Conservation (phyloP, 371 early-diverging fungal species). For the Capillidium rhysosporum region DNA sequence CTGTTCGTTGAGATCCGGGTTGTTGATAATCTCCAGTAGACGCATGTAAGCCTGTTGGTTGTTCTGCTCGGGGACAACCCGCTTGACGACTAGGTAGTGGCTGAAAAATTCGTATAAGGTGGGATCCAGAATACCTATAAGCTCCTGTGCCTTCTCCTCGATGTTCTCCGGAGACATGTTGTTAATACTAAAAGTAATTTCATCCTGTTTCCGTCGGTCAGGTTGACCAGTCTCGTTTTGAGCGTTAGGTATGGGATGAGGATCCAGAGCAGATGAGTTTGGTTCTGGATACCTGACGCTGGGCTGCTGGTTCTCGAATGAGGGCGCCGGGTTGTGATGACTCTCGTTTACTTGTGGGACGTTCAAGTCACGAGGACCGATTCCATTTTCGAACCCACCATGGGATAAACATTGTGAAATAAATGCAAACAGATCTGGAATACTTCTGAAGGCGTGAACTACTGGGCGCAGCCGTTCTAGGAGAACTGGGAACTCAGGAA, state of each 20-base stretch:
- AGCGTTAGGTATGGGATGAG: constrained; percentile 14
- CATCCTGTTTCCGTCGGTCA: constrained; percentile 58
- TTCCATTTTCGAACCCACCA: neutral
- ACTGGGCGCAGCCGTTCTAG: constrained; percentile 62
- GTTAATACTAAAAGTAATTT: constrained; percentile 89
- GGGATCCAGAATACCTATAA: constrained; percentile 42
- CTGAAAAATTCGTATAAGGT: constrained; percentile 73
- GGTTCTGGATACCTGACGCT: constrained; percentile 18
- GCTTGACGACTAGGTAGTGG: constrained; percentile 77
- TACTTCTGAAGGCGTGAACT: constrained; percentile 45
- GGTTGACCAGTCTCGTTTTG: constrained; percentile 32
- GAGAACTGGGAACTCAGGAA: constrained; percentile 80
- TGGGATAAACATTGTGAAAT: constrained; percentile 6
- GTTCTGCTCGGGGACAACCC: constrained; percentile 88
- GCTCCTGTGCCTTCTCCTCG: constrained; percentile 55
- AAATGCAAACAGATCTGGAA: constrained; percentile 49
- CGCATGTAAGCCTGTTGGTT: constrained; percentile 70
- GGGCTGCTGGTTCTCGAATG: neutral
- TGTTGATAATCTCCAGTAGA: constrained; percentile 48
- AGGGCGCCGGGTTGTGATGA: neutral
- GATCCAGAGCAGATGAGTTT: constrained; percentile 34
- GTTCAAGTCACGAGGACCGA: too few relatives aligned
- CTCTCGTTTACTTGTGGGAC: too few relatives aligned
- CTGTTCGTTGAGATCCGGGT: constrained; percentile 32
- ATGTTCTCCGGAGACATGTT: constrained; percentile 78